Conservation (phyloP, 495 filamentous ascomycete genomes). For the Aspergillus nidulans region DNA sequence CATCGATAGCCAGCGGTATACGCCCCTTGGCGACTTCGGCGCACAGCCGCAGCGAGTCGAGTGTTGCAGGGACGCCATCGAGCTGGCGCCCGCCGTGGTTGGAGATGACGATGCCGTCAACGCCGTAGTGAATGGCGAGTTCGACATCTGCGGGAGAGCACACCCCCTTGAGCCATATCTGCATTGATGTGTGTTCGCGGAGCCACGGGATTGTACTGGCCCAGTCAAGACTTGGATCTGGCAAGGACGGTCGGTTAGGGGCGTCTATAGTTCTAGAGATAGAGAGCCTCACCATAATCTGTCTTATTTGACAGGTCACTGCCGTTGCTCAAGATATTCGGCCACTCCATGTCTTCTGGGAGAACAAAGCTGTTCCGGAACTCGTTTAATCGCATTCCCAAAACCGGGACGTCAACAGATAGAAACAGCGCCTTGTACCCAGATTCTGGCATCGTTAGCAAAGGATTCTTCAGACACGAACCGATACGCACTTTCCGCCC, state of each 20-base stretch:
- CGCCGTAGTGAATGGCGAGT: slow-evolving; percentile 43
- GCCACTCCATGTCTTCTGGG: slow-evolving; percentile 32
- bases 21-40: slow-evolving; percentile 76
- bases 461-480: not conserved
- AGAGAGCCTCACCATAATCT: slow-evolving; percentile 23
- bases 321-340: slow-evolving; percentile 31
- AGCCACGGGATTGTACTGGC: slow-evolving; percentile 83
- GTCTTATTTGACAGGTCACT: slow-evolving; percentile 26
- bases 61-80: slow-evolving; percentile 62
- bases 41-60: slow-evolving; percentile 83
- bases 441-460: slow-evolving; percentile 35
- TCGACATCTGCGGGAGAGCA: slow-evolving; percentile 53
- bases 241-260: not conserved
- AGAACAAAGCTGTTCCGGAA: slow-evolving; percentile 41
- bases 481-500: slow-evolving; percentile 64
- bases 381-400: slow-evolving; percentile 54
- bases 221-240: slow-evolving; percentile 78
- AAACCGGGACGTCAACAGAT: slow-evolving; percentile 87
- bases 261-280: not conserved
- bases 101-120: slow-evolving; percentile 53
- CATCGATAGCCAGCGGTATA: slow-evolving; percentile 82
- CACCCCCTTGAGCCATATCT: slow-evolving; percentile 90
- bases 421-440: slow-evolving; percentile 93
- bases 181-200: slow-evolving; percentile 76
- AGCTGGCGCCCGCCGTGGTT: slow-evolving; percentile 35